Evolutionary conservation across 2,329 filamentous ascomycete species (phyloP), one percentile per base, ranked within the genome.

Genomic region (Colletotrichum theobromicola): DNA sequence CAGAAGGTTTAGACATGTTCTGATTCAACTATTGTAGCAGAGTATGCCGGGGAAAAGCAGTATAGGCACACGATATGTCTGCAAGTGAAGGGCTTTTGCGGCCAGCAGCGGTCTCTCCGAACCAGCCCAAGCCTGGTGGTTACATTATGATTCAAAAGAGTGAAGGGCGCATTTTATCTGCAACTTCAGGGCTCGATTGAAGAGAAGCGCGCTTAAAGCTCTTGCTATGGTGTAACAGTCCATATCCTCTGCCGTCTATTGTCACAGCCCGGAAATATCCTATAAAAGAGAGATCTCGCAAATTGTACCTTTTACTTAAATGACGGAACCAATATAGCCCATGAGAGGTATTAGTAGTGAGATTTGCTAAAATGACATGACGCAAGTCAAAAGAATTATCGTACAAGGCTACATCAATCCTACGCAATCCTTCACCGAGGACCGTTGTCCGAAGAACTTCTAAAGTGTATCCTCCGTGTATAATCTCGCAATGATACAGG

Each of bases 361-460:
- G 18, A 21, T 21, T 46, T 46, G 1, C n/a, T 46, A 46, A 46
- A 5, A 12, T 46, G 6, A 0, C n/a, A 2, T 1, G n/a, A 6
- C n/a, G n/a, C n/a, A 46, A 46, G 42, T 21, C 42, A 46, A 4
- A 10, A 21, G 6, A 3, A n/a, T 21, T 13, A 10, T 3, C 21
- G n/a, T 0, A 2, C 2, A n/a, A 21, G 0, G n/a, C 42, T 1
- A 46, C 1, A 6, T 7, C n/a, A 50, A 21, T 13, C 10, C 42
- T 50, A 0, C 21, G 42, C 42, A n/a, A 1, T 21, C 10, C 42
- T 50, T 0, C 10, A 0, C 21, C 42, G 21, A 46, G 10, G 12
- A 0, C 0, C n/a, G 12, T 5, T 2, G 10, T 46, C 42, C 1
- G n/a, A 2, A 5, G 5, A 46, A 18, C 21, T 46, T 21, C 1